Conservation (phyloP, 208 protist species). For the Acanthamoeba lenticulata region DNA sequence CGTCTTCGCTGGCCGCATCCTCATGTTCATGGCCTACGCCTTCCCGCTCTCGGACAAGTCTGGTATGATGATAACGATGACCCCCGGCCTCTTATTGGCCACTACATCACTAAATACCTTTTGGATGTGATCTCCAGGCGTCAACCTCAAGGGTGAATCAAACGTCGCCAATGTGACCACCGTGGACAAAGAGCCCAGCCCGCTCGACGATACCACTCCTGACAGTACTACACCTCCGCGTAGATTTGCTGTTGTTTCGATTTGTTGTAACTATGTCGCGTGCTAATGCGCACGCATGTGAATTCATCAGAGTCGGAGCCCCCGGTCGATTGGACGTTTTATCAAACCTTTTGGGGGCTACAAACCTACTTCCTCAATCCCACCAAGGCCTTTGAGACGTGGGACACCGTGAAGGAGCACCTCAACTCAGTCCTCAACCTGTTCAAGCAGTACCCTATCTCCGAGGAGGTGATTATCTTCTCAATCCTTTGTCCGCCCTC, state of each 20-base stretch:
- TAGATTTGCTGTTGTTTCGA: not conserved
- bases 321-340: conserved; percentile 47
- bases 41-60: conserved; percentile 55
- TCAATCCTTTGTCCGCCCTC: too few relatives aligned
- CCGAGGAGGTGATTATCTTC: not conserved
- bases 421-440: conserved; percentile 32
- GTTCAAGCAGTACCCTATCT: conserved; percentile 61
- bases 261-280: too few relatives aligned
- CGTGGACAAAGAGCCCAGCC: conserved; percentile 29
- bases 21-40: conserved; percentile 58
- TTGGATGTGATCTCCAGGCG: too few relatives aligned
- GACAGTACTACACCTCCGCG: not conserved
- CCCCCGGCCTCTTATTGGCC: not conserved
- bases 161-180: conserved; percentile 53
- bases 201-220: not conserved
- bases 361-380: conserved; percentile 52
- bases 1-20: conserved; percentile 40
- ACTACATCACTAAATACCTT: too few relatives aligned
- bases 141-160: conserved; percentile 45
- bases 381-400: not conserved
- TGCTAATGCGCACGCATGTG: too few relatives aligned
- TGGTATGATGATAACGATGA: not conserved
- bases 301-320: not conserved
- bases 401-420: not conserved
- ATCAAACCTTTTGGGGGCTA: conserved; percentile 53